Percentiles rank a stretch among this genome's conserved stretches.
phyloP scores from a whole-genome alignment of 768 basidiomycete species.

The Lactarius trivialis region DNA sequence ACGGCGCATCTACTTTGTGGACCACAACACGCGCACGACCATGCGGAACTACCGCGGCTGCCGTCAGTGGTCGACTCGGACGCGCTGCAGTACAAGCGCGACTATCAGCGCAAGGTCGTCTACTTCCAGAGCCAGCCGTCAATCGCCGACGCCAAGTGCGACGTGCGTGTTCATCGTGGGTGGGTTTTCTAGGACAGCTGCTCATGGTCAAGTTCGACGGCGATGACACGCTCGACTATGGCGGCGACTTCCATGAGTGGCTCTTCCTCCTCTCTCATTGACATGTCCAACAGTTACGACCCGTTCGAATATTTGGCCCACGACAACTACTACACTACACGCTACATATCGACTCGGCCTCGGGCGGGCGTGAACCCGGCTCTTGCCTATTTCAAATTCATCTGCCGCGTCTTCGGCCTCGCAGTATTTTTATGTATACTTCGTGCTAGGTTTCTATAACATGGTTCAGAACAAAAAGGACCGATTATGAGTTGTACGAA shows the following conservation, averaged over 20 bases:
- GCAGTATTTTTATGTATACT: conserved; percentile 77
- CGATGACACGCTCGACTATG: conserved; percentile 76
- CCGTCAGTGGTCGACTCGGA: conserved; percentile 78
- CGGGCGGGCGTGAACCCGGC: conserved; percentile 71
- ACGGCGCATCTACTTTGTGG: conserved; percentile 83
- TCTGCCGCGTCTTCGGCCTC: conserved; percentile 65
- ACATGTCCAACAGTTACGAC: conserved; percentile 80
- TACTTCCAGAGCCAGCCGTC: conserved; percentile 90
- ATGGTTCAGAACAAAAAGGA: conserved; percentile 59
- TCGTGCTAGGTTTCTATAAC: conserved; percentile 77
- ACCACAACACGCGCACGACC: conserved; percentile 85
- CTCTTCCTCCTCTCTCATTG: conserved; percentile 82
- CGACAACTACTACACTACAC: conserved; percentile 81
- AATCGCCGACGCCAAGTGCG: conserved; percentile 73
- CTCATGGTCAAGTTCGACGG: conserved; percentile 73
- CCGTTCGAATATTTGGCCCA: conserved; percentile 74
- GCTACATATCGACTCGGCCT: conserved; percentile 71
- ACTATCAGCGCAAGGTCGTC: conserved; percentile 85
- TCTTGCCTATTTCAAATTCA: conserved; percentile 76
- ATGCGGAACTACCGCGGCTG: conserved; percentile 88
- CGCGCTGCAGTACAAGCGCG: conserved; percentile 93
- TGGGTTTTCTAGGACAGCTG: conserved; percentile 79
- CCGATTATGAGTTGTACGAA: conserved; percentile 67
- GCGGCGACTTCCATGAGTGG: conserved; percentile 79
- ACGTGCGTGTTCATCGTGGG: conserved; percentile 73